Conservation (phyloP, 2,329 filamentous ascomycete species). For the Ciborinia camelliae region DNA sequence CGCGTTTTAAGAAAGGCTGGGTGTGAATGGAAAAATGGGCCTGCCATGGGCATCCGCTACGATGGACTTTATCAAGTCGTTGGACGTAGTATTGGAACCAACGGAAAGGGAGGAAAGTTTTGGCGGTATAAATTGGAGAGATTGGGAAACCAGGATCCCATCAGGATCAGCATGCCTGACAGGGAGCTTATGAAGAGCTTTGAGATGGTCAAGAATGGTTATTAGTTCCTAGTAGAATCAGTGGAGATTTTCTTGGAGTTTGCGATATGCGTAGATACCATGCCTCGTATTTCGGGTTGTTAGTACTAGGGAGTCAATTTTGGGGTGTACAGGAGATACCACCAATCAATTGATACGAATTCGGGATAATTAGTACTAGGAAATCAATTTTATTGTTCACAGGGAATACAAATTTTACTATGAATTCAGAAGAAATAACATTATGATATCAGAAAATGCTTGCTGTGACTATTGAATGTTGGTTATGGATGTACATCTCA, state of each 20-base stretch:
- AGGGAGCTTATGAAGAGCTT: background rate
- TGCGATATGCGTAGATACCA: background rate
- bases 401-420: background rate
- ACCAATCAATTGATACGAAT: background rate
- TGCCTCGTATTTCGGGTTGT: background rate
- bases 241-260: background rate
- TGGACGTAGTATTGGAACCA: background rate
- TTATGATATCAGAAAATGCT: too few relatives aligned
- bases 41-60: background rate
- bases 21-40: background rate
- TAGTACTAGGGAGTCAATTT: too few relatives aligned
- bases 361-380: background rate
- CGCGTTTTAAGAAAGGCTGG: background rate
- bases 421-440: too few relatives aligned
- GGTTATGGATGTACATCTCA: too few relatives aligned
- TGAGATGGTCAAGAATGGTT: conserved; percentile 1
- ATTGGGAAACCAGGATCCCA: background rate
- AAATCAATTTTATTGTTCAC: background rate
- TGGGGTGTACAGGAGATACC: background rate
- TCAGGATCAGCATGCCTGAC: background rate
- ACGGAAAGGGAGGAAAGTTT: background rate
- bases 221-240: background rate
- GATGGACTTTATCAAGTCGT: background rate
- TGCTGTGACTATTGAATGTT: too few relatives aligned
- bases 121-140: background rate